These are phyloP conservation scores for Globisporangium cystogenes DNA, from an alignment of 352 stramenopile species.

Conservation along the genomic window DNA sequence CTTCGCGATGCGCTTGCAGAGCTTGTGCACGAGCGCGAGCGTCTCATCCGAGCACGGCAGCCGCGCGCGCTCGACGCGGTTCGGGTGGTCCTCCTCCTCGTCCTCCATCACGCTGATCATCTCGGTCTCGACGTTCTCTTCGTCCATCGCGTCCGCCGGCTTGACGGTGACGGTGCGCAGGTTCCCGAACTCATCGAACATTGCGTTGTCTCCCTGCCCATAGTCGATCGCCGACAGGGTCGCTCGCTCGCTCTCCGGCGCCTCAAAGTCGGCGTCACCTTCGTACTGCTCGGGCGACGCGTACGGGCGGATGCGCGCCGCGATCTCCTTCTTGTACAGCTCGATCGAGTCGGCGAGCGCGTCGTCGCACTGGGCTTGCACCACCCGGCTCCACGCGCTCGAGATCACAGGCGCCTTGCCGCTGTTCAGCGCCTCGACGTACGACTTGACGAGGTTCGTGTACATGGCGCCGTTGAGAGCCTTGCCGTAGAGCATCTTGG, in stretches of 20 bases:
- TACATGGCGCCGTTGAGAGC: constrained; percentile 85
- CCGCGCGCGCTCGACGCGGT: constrained; percentile 44
- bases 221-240: constrained; percentile 41
- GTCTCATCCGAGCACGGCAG: constrained; percentile 56
- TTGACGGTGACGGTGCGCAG: constrained; percentile 35
- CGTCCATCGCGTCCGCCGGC: constrained; percentile 14
- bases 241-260: constrained; percentile 10
- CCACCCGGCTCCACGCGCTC: constrained; percentile 85
- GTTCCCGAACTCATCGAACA: constrained; percentile 80
- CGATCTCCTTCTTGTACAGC: constrained; percentile 73
- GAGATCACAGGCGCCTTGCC: constrained; percentile 85
- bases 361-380: constrained; percentile 81
- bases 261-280: constrained; percentile 39
- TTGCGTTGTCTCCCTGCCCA: constrained; percentile 46
- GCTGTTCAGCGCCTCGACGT: constrained; percentile 86
- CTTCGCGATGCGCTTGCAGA: constrained; percentile 73
- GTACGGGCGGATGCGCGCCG: constrained; percentile 41
- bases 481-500: constrained; percentile 86
- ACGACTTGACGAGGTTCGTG: constrained; percentile 71
- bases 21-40: constrained; percentile 51
- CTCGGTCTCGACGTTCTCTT: constrained; percentile 40
- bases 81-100: constrained; percentile 22
- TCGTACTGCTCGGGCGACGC: constrained; percentile 54
- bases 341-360: constrained; percentile 68
- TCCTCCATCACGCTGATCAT: constrained; percentile 73